Evolutionary conservation across 306 rosid genomes (phyloP).

Genomic region (Dicorynia guianensis): DNA sequence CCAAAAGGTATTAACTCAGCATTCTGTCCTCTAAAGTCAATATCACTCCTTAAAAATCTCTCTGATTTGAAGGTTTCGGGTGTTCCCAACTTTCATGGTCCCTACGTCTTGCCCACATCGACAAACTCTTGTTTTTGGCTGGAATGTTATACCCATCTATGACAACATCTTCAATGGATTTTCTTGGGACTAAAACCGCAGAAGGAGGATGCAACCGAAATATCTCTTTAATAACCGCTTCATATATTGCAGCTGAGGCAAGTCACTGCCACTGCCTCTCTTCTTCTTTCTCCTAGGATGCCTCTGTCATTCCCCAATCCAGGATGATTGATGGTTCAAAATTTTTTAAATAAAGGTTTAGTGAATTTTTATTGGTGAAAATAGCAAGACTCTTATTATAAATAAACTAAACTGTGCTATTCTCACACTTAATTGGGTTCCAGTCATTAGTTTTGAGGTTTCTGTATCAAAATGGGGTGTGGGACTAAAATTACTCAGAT

Average conservation of each 20-base stretch:
- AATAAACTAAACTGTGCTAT: too few species aligned
- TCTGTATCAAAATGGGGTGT: too few species aligned
- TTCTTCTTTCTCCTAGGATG: slow-evolving; percentile 53
- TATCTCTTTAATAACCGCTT: slow-evolving; percentile 66
- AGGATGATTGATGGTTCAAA: too few species aligned
- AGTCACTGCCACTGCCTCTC: slow-evolving; percentile 59
- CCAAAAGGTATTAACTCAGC: slow-evolving; percentile 75
- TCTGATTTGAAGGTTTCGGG: slow-evolving; percentile 61
- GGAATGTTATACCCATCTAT: slow-evolving; percentile 67
- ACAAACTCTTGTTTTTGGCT: slow-evolving; percentile 67
- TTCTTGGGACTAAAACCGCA: slow-evolving; percentile 75
- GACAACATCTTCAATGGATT: slow-evolving; percentile 65
- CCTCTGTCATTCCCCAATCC: slow-evolving; percentile 82
- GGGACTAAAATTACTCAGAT: too few species aligned
- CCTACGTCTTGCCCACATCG: slow-evolving; percentile 78
- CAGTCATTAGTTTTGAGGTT: too few species aligned
- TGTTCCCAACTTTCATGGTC: slow-evolving; percentile 68
- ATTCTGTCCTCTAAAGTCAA: slow-evolving; percentile 67
- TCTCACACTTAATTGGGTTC: too few species aligned
- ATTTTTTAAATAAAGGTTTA: too few species aligned
- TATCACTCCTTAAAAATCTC: slow-evolving; percentile 59
- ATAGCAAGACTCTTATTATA: too few species aligned
- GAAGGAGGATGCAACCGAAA: slow-evolving; percentile 68
- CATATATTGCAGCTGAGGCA: slow-evolving; percentile 58
- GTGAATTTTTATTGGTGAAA: too few species aligned